Evolutionary conservation across 2,329 filamentous ascomycete species (phyloP).

Genomic region (Magnaporthiopsis incrustans): DNA sequence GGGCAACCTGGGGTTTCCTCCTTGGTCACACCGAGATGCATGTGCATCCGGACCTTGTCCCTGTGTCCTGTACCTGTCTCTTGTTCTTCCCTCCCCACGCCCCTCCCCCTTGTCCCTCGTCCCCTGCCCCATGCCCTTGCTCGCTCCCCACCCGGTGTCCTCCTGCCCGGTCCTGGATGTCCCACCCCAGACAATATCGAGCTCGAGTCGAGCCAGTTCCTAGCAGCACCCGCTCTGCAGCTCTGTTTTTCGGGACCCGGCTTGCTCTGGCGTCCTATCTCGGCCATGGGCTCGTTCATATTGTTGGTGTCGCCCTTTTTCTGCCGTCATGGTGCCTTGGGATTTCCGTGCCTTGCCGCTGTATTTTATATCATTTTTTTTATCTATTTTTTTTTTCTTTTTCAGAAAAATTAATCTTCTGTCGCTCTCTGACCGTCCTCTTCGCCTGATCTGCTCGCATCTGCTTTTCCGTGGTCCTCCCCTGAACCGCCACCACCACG

Average conservation of each 20-base stretch:
- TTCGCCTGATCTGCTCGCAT: background rate
- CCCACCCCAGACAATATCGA: slow-evolving; percentile 5
- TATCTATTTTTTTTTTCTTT: background rate
- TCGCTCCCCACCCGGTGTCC: background rate
- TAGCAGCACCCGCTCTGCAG: background rate
- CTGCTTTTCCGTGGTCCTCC: too few relatives aligned
- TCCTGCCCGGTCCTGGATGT: background rate
- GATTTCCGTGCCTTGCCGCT: background rate
- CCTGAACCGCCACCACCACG: background rate
- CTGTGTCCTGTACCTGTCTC: background rate
- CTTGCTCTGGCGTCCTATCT: background rate
- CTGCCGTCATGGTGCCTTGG: background rate
- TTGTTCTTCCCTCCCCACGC: background rate
- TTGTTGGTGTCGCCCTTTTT: slow-evolving; percentile 1
- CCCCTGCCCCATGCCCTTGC: background rate
- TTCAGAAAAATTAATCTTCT: background rate
- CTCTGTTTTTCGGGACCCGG: background rate
- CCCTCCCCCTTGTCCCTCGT: background rate
- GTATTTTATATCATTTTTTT: background rate
- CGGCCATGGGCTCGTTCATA: background rate
- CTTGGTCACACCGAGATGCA: background rate
- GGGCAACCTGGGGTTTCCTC: background rate
- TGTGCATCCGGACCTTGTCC: background rate
- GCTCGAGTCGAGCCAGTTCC: slow-evolving; percentile 1
- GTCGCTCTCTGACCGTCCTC: background rate